These are phyloP conservation scores for Cucumis sativus DNA, from an alignment of 306 rosid genomes.

Conservation along the genomic window DNA sequence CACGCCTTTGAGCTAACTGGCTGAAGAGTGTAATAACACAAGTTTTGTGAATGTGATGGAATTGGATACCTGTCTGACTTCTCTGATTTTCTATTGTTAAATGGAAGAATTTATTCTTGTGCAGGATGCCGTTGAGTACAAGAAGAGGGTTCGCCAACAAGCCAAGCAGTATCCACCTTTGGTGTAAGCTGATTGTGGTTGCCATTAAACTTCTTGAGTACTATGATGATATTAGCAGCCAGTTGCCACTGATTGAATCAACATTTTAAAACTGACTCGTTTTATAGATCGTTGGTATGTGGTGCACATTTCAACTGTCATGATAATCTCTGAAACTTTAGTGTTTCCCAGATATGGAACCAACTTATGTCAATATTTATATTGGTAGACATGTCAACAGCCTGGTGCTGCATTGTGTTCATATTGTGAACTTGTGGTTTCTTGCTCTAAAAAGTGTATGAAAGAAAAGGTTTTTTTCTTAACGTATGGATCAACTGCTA, in stretches of 20 bases:
- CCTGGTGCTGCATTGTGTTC: slow-evolving; percentile 6
- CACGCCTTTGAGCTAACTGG: too few species aligned
- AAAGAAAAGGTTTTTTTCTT: background rate
- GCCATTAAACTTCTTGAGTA: slow-evolving; percentile 10
- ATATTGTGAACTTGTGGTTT: background rate
- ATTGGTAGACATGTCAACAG: background rate
- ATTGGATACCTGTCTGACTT: background rate
- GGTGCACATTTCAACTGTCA: slow-evolving; percentile 8
- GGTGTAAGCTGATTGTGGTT: slow-evolving; percentile 33
- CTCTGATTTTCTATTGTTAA: background rate
- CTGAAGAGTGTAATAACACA: background rate
- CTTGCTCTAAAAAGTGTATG: background rate
- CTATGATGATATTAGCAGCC: slow-evolving; percentile 22
- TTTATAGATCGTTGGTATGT: slow-evolving; percentile 8
- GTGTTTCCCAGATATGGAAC: background rate
- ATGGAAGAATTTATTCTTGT: slow-evolving; percentile 5
- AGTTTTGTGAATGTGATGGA: background rate
- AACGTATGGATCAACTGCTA: background rate
- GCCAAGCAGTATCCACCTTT: slow-evolving; percentile 81
- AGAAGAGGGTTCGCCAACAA: slow-evolving; percentile 77
- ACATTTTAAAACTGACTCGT: slow-evolving; percentile 13
- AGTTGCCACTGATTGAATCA: slow-evolving; percentile 22
- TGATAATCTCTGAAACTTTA: background rate
- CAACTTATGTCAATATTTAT: slow-evolving; percentile 5
- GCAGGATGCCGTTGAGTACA: slow-evolving; percentile 78